These are phyloP conservation scores for Endocladia muricata DNA, from an alignment of 31 red algal genomes.

Conservation along the genomic window DNA sequence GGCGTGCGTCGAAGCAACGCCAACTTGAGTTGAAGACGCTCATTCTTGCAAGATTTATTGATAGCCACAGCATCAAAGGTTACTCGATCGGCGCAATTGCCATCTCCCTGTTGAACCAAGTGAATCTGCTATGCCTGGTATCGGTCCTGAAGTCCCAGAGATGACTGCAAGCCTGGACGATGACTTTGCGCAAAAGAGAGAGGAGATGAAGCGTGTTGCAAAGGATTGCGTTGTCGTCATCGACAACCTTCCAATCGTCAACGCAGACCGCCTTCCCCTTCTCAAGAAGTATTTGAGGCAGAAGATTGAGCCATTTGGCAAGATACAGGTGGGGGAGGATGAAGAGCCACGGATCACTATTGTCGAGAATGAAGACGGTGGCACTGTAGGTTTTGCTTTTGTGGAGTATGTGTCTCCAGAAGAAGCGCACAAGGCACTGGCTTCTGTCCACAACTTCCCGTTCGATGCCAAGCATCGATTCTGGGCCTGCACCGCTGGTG, in stretches of 20 bases:
- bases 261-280: constrained; percentile 38
- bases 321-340: constrained; percentile 23
- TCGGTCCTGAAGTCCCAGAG: no score
- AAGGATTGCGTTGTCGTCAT: constrained; percentile 68
- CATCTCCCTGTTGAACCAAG: no score
- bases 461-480: constrained; percentile 77
- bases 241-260: constrained; percentile 57
- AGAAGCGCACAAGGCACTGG: constrained; percentile 77
- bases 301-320: constrained; percentile 20
- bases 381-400: constrained; percentile 86
- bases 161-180: constrained; percentile 26
- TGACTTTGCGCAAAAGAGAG: constrained; percentile 57
- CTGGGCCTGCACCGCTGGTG: constrained; percentile 60
- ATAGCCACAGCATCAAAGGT: no score
- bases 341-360: constrained; percentile 49
- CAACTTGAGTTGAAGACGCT: no score
- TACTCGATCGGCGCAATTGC: no score
- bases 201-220: constrained; percentile 64
- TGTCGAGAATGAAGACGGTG: constrained; percentile 50
- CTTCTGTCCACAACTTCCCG: constrained; percentile 70
- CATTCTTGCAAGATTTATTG: no score
- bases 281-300: constrained; percentile 32
- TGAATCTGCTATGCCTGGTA: no score
- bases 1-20: no score
- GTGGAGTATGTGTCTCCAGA: constrained; percentile 79